Conservation (phyloP, 495 filamentous ascomycete genomes). For the Cercophora newfieldiana region DNA sequence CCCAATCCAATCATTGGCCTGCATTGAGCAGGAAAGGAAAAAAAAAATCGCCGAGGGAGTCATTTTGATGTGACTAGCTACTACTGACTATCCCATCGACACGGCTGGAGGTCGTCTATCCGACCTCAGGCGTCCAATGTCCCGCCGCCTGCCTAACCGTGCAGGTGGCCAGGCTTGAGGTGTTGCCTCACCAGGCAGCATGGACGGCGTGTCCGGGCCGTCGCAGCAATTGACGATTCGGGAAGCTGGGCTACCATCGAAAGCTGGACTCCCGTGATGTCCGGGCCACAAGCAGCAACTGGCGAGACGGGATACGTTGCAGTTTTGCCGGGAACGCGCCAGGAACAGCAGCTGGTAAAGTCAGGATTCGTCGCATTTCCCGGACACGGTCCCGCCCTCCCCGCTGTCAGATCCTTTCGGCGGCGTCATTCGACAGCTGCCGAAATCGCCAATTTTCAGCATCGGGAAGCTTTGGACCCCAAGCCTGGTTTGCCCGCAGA, state of each 20-base stretch:
- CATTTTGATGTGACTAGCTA: too few relatives aligned
- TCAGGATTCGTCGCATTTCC: neutral
- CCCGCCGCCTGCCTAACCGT: neutral
- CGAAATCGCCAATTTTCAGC: constrained; percentile 12
- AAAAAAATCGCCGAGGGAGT: neutral
- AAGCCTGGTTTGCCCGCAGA: neutral
- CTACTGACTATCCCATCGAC: too few relatives aligned
- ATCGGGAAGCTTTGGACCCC: neutral
- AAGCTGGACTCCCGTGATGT: neutral
- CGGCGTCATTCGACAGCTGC: neutral
- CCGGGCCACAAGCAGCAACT: constrained; percentile 23
- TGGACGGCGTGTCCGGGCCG: neutral
- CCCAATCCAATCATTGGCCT: neutral
- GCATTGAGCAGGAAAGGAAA: neutral
- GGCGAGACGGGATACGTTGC: constrained; percentile 18
- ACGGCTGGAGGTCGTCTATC: neutral
- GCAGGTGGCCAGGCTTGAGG: neutral
- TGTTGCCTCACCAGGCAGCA: neutral
- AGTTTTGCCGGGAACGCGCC: constrained; percentile 14
- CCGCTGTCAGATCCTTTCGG: neutral
- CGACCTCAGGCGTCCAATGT: neutral
- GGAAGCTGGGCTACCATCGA: constrained; percentile 30
- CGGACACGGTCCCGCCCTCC: constrained; percentile 2
- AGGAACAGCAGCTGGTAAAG: constrained; percentile 20
- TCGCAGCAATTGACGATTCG: constrained; percentile 25